phyloP scores from a whole-genome alignment of 106 monocot genomes.

The Acorus calamus region DNA sequence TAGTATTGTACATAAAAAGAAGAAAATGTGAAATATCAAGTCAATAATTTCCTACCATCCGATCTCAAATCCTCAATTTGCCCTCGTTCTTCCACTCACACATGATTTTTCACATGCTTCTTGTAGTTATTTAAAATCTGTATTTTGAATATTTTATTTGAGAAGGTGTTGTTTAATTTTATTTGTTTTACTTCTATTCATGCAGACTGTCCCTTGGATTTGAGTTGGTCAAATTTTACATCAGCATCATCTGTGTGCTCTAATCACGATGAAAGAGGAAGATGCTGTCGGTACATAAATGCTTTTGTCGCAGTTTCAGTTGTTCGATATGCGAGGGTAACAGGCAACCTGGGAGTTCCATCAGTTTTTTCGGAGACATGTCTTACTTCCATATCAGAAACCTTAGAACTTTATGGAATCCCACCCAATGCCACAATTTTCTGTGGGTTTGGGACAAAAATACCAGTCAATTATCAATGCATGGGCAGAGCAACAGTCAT shows the following conservation, averaged over 20 bases:
- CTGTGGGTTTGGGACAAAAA: slow-evolving; percentile 82
- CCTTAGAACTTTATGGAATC: slow-evolving; percentile 55
- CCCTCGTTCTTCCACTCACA: too few species aligned
- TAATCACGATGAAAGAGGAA: slow-evolving; percentile 38
- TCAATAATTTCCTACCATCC: too few species aligned
- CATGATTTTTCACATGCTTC: too few species aligned
- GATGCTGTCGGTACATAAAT: slow-evolving; percentile 85
- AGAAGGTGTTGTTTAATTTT: not conserved
- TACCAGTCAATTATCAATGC: slow-evolving; percentile 76
- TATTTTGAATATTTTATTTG: too few species aligned
- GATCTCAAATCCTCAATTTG: too few species aligned
- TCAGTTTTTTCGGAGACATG: slow-evolving; percentile 64
- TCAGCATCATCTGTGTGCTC: slow-evolving; percentile 53
- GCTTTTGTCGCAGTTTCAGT: slow-evolving; percentile 74
- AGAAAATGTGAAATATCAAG: too few species aligned
- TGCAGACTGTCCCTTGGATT: slow-evolving; percentile 84
- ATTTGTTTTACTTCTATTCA: slow-evolving; percentile 1
- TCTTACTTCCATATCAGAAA: slow-evolving; percentile 48
- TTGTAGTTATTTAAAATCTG: too few species aligned
- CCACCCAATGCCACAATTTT: slow-evolving; percentile 32
- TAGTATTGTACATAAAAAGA: too few species aligned
- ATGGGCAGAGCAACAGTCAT: slow-evolving; percentile 64
- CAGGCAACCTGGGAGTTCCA: slow-evolving; percentile 78
- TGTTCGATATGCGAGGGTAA: slow-evolving; percentile 64
- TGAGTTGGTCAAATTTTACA: slow-evolving; percentile 77